Evolutionary conservation across 164 flowering plant species (phyloP).

Genomic region (Aristolochia fimbriata): DNA sequence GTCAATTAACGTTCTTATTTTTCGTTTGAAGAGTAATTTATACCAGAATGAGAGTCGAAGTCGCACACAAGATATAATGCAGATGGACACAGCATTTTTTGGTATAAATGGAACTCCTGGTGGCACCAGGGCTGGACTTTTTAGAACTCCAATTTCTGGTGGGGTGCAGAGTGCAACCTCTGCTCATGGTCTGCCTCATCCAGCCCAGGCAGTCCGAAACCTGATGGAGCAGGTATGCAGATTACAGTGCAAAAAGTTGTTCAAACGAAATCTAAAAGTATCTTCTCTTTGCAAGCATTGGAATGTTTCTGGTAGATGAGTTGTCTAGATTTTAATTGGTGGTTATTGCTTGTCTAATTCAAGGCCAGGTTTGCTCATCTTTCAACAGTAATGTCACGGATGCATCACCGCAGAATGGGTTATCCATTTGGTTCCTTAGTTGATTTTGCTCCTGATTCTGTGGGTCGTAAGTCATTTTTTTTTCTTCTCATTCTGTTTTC

Average conservation of each 20-base stretch:
- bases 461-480: conserved; percentile 75
- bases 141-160: conserved; percentile 97
- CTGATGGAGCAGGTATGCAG: conserved; percentile 92
- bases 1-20: no score
- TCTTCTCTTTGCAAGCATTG: no score
- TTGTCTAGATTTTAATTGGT: background rate
- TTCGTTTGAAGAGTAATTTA: conserved; percentile 43
- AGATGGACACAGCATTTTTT: conserved; percentile 19
- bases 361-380: conserved; percentile 99
- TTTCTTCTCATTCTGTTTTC: background rate
- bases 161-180: conserved; percentile 99
- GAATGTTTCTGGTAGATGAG: no score
- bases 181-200: conserved; percentile 92
- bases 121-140: conserved; percentile 85
- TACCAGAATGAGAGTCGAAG: conserved; percentile 18
- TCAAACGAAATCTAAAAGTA: no score
- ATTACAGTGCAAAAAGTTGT: background rate
- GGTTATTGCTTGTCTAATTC: conserved; percentile 9
- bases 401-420: conserved; percentile 95
- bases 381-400: conserved; percentile 94
- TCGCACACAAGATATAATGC: conserved; percentile 15
- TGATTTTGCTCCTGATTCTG: conserved; percentile 91
- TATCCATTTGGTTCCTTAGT: conserved; percentile 98
- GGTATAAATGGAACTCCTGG: conserved; percentile 31
- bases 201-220: conserved; percentile 97